A percentile compares a stretch with the other conserved stretches of the same genome.
Evolutionary conservation across 768 basidiomycete genomes (phyloP).

Genomic region (Suillus subalutaceus): DNA sequence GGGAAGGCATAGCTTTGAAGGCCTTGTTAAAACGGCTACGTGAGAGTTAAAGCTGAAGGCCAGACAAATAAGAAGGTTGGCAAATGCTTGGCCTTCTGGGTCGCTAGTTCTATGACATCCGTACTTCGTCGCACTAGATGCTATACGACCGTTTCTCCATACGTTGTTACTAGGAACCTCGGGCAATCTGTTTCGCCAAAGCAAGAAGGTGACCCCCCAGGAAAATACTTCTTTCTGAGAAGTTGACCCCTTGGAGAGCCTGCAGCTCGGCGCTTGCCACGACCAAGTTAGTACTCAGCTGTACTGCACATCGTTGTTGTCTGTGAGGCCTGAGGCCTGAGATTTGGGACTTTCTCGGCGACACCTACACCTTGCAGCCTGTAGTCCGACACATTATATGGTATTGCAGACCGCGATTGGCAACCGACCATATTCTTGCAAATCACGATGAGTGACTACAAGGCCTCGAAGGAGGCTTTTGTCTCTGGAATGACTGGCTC

Average conservation of each 20-base stretch:
- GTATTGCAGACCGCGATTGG: neutral
- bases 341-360: too few species aligned
- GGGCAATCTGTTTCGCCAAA: too few species aligned
- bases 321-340: too few species aligned
- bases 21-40: constrained; percentile 43
- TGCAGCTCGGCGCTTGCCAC: too few species aligned
- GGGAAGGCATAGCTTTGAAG: constrained; percentile 48
- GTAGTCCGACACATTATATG: neutral
- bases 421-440: constrained; percentile 1
- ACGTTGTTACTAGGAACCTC: too few species aligned
- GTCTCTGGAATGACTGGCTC: constrained; percentile 77
- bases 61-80: neutral
- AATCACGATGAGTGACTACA: constrained; percentile 50
- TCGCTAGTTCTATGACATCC: neutral
- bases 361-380: neutral
- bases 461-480: constrained; percentile 79
- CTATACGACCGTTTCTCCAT: too few species aligned
- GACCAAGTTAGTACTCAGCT: too few species aligned
- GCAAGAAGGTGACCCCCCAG: too few species aligned
- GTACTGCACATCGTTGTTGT: too few species aligned
- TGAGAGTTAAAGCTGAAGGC: neutral
- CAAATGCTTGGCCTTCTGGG: neutral
- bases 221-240: too few species aligned
- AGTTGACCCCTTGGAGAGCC: too few species aligned
- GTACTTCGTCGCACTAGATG: neutral